Percentiles rank a stretch among this genome's conserved stretches.
phyloP scores from a whole-genome alignment of 768 basidiomycete genomes.

The Mycena vitilis region DNA sequence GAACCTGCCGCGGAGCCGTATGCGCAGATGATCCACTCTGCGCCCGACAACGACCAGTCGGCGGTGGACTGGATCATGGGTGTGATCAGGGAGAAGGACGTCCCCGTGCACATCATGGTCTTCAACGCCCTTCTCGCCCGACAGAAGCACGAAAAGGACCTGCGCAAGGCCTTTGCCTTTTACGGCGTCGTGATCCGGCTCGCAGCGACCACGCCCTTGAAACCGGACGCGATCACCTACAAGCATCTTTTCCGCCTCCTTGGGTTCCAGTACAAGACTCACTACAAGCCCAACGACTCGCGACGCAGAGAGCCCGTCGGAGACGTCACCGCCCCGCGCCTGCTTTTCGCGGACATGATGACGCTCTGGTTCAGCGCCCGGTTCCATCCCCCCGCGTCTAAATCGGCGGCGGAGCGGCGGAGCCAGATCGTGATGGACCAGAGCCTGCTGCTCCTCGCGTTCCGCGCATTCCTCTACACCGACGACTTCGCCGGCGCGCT shows the following conservation, averaged over 20 bases:
- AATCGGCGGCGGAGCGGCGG: conserved; percentile 40
- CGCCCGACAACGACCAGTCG: conserved; percentile 42
- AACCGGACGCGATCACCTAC: conserved; percentile 59
- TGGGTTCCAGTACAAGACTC: conserved; percentile 33
- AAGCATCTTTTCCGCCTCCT: conserved; percentile 54
- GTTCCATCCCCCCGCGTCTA: conserved; percentile 37
- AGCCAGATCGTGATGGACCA: conserved; percentile 20
- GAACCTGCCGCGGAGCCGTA: conserved; percentile 45
- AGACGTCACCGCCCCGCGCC: conserved; percentile 48
- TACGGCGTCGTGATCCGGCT: conserved; percentile 54
- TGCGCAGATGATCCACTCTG: conserved; percentile 50
- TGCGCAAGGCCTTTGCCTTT: conserved; percentile 53
- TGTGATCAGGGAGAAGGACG: conserved; percentile 51
- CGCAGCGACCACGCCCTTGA: conserved; percentile 43
- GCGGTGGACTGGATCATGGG: conserved; percentile 51
- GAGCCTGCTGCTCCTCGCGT: conserved; percentile 51
- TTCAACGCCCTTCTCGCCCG: conserved; percentile 62
- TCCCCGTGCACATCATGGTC: conserved; percentile 52
- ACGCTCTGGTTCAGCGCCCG: conserved; percentile 36
- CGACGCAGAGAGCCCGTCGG: conserved; percentile 38
- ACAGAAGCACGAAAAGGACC: conserved; percentile 47
- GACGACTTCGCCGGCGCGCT: conserved; percentile 63
- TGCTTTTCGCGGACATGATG: conserved; percentile 61
- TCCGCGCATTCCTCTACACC: conserved; percentile 57
- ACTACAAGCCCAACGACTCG: conserved; percentile 30